phyloP scores from a whole-genome alignment of 257 asterid species.

The Penstemon davidsonii region DNA sequence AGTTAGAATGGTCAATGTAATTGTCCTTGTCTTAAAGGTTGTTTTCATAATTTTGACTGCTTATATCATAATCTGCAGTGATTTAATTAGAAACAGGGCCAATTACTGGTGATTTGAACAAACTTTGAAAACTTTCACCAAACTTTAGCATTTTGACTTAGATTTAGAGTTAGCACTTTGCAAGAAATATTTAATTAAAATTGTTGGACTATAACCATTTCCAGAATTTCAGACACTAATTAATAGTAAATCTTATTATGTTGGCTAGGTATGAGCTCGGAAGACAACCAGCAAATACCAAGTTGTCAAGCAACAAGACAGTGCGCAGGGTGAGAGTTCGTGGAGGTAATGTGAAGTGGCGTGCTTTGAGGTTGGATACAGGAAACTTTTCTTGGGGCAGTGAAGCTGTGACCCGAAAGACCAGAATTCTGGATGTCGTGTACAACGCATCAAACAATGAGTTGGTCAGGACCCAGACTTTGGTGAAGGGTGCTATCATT shows the following conservation, averaged over 20 bases:
- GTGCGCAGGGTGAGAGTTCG: constrained; percentile 68
- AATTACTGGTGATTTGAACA: too few relatives aligned
- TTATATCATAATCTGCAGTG: too few relatives aligned
- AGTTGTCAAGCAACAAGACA: constrained; percentile 70
- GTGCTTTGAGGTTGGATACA: constrained; percentile 68
- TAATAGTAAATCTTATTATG: background rate
- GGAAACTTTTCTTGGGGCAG: constrained; percentile 78
- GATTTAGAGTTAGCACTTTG: too few relatives aligned
- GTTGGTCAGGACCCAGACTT: constrained; percentile 70
- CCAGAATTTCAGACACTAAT: too few relatives aligned
- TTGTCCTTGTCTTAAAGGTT: too few relatives aligned
- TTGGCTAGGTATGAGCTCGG: constrained; percentile 77
- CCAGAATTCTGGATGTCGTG: constrained; percentile 73
- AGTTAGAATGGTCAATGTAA: background rate
- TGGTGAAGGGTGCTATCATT: constrained; percentile 71
- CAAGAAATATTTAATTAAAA: too few relatives aligned
- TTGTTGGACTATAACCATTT: too few relatives aligned
- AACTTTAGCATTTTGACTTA: too few relatives aligned
- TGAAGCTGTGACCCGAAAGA: constrained; percentile 66
- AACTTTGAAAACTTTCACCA: too few relatives aligned
- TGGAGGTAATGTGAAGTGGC: constrained; percentile 79
- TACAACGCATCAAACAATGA: constrained; percentile 75
- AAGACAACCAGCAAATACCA: constrained; percentile 78
- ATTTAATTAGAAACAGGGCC: too few relatives aligned
- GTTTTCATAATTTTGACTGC: too few relatives aligned